phyloP scores from a whole-genome alignment of 179 eudicot genomes.

The Heliamphora ciliata region DNA sequence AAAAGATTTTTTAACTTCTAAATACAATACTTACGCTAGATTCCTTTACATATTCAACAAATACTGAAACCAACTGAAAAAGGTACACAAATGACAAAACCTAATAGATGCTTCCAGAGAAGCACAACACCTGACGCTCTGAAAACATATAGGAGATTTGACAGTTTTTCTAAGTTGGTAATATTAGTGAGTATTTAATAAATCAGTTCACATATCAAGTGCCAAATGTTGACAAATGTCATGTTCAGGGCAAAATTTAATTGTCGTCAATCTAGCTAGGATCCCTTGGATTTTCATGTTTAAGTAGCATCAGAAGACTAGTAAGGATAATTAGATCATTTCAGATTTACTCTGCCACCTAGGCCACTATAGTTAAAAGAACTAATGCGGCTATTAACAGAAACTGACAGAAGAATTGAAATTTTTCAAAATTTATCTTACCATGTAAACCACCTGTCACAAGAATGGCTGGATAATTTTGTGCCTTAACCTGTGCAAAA shows the following conservation, averaged over 20 bases:
- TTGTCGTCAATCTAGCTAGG: neutral
- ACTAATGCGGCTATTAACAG: neutral
- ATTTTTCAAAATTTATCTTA: constrained; percentile 24
- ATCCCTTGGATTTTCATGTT: neutral
- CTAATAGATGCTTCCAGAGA: neutral
- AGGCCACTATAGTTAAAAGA: neutral
- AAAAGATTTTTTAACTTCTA: neutral
- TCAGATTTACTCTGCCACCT: neutral
- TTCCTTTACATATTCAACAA: neutral
- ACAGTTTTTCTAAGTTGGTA: neutral
- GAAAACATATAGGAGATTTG: neutral
- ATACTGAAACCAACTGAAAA: neutral
- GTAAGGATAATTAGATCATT: neutral
- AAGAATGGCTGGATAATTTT: constrained; percentile 78
- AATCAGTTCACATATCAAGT: neutral
- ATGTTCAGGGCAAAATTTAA: neutral
- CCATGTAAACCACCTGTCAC: constrained; percentile 90
- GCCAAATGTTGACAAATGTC: neutral
- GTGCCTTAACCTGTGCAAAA: constrained; percentile 53
- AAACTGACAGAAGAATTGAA: neutral
- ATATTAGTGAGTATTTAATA: neutral
- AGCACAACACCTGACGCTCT: neutral
- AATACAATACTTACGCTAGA: neutral
- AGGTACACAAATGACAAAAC: neutral
- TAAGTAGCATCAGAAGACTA: neutral